Conservation (phyloP, 2,329 filamentous ascomycete species). For the Scedosporium minutisporum region DNA sequence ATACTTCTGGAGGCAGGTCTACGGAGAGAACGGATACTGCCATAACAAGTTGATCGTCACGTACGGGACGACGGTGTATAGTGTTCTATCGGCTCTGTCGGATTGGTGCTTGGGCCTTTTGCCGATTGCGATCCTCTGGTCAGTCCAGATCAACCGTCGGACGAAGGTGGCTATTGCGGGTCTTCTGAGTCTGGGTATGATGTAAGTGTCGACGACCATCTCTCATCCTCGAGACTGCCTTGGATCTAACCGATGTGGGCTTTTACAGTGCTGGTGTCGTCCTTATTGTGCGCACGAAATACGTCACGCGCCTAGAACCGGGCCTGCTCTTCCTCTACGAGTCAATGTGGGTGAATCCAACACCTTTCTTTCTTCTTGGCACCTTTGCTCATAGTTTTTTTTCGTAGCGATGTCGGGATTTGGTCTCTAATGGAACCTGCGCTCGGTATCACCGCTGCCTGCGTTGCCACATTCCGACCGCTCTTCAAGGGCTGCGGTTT, state of each 20-base stretch:
- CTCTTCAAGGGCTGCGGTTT: constrained; percentile 20
- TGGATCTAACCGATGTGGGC: not conserved
- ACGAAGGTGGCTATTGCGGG: constrained; percentile 35
- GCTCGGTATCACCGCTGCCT: constrained; percentile 23
- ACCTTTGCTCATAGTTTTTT: not conserved
- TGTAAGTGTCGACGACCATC: constrained; percentile 26
- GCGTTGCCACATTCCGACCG: constrained; percentile 19
- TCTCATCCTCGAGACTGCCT: not conserved
- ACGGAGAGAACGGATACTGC: constrained; percentile 28
- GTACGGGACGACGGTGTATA: constrained; percentile 33
- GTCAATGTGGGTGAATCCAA: constrained; percentile 17
- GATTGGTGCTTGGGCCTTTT: constrained; percentile 40
- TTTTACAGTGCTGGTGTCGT: constrained; percentile 25
- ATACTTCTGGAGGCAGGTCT: constrained; percentile 37
- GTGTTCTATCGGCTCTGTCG: constrained; percentile 30
- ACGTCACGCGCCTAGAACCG: constrained; percentile 18
- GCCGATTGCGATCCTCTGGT: constrained; percentile 41
- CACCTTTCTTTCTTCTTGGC: not conserved
- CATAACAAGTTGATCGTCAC: constrained; percentile 28
- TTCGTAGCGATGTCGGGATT: constrained; percentile 20
- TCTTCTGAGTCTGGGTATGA: constrained; percentile 38
- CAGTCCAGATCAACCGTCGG: constrained; percentile 35
- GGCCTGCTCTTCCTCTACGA: constrained; percentile 20
- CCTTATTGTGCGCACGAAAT: constrained; percentile 26
- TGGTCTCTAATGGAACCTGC: constrained; percentile 23